Evolutionary conservation across 176 grass and related monocot genomes (phyloP).

Genomic region (Phoenix roebelenii): DNA sequence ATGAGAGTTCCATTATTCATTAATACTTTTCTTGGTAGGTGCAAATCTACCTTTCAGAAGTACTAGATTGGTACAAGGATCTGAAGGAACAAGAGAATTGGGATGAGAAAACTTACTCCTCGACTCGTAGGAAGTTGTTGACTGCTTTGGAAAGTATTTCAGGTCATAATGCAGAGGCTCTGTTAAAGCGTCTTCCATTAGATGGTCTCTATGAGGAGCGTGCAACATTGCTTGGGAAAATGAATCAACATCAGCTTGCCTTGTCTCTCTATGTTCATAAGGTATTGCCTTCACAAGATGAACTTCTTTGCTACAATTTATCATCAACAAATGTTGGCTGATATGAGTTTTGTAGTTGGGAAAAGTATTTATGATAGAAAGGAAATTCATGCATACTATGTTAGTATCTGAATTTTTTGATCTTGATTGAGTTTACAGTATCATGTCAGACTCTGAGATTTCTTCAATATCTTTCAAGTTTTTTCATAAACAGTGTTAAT

Average conservation of each 20-base stretch:
- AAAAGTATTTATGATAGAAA: too few relatives aligned
- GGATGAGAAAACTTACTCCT: constrained; percentile 75
- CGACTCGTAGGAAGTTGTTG: constrained; percentile 87
- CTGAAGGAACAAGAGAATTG: constrained; percentile 83
- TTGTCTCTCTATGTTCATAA: constrained; percentile 97
- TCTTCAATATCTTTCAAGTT: too few relatives aligned
- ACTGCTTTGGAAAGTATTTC: constrained; percentile 77
- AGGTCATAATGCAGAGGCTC: constrained; percentile 73
- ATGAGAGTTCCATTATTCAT: not conserved
- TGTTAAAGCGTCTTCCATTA: constrained; percentile 75
- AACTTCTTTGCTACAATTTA: too few relatives aligned
- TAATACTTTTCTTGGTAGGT: constrained; percentile 44
- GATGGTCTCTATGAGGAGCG: constrained; percentile 94
- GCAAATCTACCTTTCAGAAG: constrained; percentile 97
- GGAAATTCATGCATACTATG: too few relatives aligned
- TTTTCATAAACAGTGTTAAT: too few relatives aligned
- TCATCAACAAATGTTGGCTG: too few relatives aligned
- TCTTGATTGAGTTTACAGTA: too few relatives aligned
- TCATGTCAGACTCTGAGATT: too few relatives aligned
- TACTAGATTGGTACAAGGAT: constrained; percentile 77
- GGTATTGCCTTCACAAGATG: constrained; percentile 23
- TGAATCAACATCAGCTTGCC: constrained; percentile 85
- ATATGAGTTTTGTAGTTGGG: too few relatives aligned
- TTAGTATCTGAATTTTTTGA: too few relatives aligned
- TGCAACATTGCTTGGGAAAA: constrained; percentile 85